Evolutionary conservation across 768 basidiomycete species (phyloP).

Genomic region (Vararia minispora): DNA sequence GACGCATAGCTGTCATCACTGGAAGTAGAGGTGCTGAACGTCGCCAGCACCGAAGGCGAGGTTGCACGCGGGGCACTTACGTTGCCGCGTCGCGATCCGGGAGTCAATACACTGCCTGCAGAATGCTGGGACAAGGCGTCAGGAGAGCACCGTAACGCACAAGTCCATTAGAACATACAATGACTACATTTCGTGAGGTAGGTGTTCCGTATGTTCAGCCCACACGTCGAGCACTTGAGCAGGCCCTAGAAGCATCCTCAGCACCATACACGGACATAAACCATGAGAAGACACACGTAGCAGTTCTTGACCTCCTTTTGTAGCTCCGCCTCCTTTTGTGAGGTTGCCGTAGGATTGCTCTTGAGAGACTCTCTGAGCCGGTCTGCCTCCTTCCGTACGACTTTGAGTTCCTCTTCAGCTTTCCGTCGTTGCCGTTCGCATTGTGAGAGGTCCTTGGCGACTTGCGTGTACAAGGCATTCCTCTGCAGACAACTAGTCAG

Average conservation of each 20-base stretch:
- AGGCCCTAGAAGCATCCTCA: too few species aligned
- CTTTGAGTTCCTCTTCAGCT: neutral
- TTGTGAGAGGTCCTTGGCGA: slow-evolving; percentile 1
- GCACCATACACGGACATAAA: slow-evolving; percentile 4
- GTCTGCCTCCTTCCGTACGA: slow-evolving; percentile 17
- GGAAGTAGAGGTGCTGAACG: slow-evolving; percentile 58
- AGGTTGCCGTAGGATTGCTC: slow-evolving; percentile 18
- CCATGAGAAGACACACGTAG: slow-evolving; percentile 33
- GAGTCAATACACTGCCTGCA: slow-evolving; percentile 77
- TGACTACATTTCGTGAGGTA: slow-evolving; percentile 88
- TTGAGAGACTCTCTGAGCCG: slow-evolving; percentile 32
- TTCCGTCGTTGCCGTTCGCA: slow-evolving; percentile 1
- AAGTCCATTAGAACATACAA: slow-evolving; percentile 40
- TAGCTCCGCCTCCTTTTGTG: slow-evolving; percentile 25
- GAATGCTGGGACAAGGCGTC: slow-evolving; percentile 46
- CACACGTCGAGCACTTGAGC: slow-evolving; percentile 85
- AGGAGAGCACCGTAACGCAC: neutral
- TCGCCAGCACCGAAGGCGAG: slow-evolving; percentile 74
- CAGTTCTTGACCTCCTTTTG: slow-evolving; percentile 43
- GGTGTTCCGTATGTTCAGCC: slow-evolving; percentile 61
- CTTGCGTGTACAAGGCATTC: too few species aligned
- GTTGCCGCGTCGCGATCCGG: slow-evolving; percentile 81
- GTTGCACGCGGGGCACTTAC: slow-evolving; percentile 89
- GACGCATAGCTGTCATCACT: too few species aligned
- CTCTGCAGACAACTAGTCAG: too few species aligned